Base-by-base conservation (phyloP, 768 basidiomycete genomes). In the Rhodotorula sphaerocarpa region DNA sequence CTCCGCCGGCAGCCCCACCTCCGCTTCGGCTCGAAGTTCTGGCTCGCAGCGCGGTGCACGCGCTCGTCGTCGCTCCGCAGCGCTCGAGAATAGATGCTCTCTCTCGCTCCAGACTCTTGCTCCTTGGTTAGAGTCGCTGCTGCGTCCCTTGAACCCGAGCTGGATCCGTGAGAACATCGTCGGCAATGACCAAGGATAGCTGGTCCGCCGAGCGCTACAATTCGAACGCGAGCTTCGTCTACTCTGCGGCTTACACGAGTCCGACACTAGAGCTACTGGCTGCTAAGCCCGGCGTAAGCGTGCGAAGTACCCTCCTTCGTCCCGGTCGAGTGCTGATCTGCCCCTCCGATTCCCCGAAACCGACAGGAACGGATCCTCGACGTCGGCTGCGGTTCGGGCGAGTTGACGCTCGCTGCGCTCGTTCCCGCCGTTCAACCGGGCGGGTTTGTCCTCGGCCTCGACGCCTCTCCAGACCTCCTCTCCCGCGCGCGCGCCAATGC, bases 301-400 rank as follows among this genome's bases (percentile, higher is more conserved):
- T 27, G 27, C n/a, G 39, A 10, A 23, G 4, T 43, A 27, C 41
- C 14, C n/a, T 10, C 12, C 7, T 20, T 10, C 10, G 39, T 20
- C 11, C 18, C n/a, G n/a, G n/a, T n/a, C n/a, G n/a, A n/a, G n/a
- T 16, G 34, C 51, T 52, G n/a, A 41, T 52, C 25, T n/a, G n/a
- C 15, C 20, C 5, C 11, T 30, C 44, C 39, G 18, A 27, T 27
- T 20, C n/a, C 45, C 45, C 6, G 11, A 16, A 23, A 30, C 44
- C 50, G 31, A 50, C 41, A 59, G 58, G 67, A 69, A 23, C 39
- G 5, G 15, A 53, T 65, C 48, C 76, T 86, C 61, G 87, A 88
- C 70, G 75, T 88, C 47, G 88, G 89, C 4, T 90, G 88, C 71
- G 88, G 90, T 23, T 88, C 84, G 48, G 89, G 88, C 0, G 85